Base-by-base conservation (phyloP, 805 yeast species). In the Candida piceae region DNA sequence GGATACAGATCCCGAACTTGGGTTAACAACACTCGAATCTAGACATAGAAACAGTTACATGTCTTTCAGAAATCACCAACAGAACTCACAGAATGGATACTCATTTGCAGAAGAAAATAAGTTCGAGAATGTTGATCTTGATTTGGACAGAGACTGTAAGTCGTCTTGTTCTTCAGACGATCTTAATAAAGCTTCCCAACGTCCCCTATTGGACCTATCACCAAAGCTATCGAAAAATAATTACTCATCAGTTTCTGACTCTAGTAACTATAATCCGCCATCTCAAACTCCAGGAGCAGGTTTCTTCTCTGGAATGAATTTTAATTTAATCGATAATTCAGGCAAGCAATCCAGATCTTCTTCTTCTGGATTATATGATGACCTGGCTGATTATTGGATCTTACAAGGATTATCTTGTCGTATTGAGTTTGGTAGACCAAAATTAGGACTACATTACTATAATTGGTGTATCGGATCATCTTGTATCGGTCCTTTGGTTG, bases 81-180 rank as follows among this genome's bases (percentile, higher is more conserved):
- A 40, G 29, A 32, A 23, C 17, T 16, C 40, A 18, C 18, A 35
- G 8, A n/a, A 44, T 13, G 48, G 44, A 11, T 52, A 54, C 15
- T 47, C 58, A n/a, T 62, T 66, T n/a, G 71, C 66, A 18, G 67
- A 67, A 5, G 78, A 76, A 29, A 67, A 69, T 24, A 66, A 69
- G 37, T 63, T 68, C 15, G 72, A 72, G 26, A 71, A 75, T 34
- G 74, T 78, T 37, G 82, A 78, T 49, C 57, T 76, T 25, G 80
- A 77, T 45, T 53, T 69, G 27, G 60, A 45, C 15, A 47, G 44
- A 18, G 33, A 30, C 30, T 35, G 50, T 32, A 27, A 39, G n/a
- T 24, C 39, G 5, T 16, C 16, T 26, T 15, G 22, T 20, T n/a
- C n/a, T n/a, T n/a, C n/a, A n/a, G n/a, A n/a, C n/a, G n/a, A n/a